Evolutionary conservation across 1,284 basidiomycete genomes (phyloP), one percentile per base, ranked within the genome.

Genomic region (Retiboletus fuscus): DNA sequence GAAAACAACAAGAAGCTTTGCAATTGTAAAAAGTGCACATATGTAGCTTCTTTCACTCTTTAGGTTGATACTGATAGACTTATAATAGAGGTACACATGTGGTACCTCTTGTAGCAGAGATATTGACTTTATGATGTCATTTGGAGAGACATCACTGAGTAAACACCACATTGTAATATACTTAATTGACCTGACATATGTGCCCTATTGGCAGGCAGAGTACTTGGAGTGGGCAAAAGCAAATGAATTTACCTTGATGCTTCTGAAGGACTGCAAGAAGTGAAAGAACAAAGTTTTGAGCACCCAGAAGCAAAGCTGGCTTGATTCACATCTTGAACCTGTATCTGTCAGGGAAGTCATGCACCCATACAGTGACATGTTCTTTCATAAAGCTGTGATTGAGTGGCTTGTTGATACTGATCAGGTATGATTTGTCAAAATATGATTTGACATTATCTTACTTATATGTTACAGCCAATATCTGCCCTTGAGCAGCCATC

Each of bases 341-440:
- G 41, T 55, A 16, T 28, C 26, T 12, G 6, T 11, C 10, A 67
- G 60, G 28, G 69, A 67, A 28, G 22, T 8, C 13, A 16, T 57
- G 2, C n/a, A 67, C 3, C 68, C 71, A 13, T 81, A 80, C 61
- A 71, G 72, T 5, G 68, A 78, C 61, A 60, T 71, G 7, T 8
- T 57, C 0, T 80, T 81, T 49, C 47, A 47, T 5, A 49, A 60
- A 6, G 77, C 74, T 1, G 76, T 74, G 0, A 65, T 80, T 53
- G 66, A 79, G 43, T 82, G 81, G 81, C 67, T 82, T 2, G 64
- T 79, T 15, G 66, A 72, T 2, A 80, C 75, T 2, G 75, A 80
- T 60, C 81, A 82, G 79, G 80, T 15, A 62, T 8, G 8, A 34
- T 34, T 34, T 34, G 34, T 8, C 34, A 34, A 34, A 34, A 34